These are phyloP conservation scores for Pelargonium nanum DNA, from an alignment of 345 rosid species.

Conservation along the genomic window DNA sequence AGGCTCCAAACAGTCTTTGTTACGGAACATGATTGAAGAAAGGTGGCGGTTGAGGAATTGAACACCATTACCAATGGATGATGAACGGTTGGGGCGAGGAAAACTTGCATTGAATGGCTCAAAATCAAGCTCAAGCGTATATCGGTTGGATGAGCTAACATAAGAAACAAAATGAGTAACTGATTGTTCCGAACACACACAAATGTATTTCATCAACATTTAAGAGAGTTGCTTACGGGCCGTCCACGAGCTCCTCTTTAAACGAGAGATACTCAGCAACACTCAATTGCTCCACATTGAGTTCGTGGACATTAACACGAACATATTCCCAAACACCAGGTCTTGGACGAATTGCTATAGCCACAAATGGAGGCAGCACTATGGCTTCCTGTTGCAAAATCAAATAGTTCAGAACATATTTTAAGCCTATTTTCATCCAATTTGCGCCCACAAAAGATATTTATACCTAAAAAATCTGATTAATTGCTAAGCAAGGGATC, in stretches of 20 bases:
- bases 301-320: slow-evolving; percentile 18
- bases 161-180: not conserved
- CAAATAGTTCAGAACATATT: no score
- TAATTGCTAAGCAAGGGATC: no score
- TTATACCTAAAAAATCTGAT: no score
- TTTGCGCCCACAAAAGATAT: no score
- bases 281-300: slow-evolving; percentile 19
- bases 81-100: slow-evolving; percentile 23
- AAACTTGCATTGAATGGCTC: slow-evolving; percentile 28
- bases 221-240: slow-evolving; percentile 15
- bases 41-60: slow-evolving; percentile 26
- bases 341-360: slow-evolving; percentile 22
- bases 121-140: slow-evolving; percentile 28
- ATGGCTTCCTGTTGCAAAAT: slow-evolving; percentile 29
- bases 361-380: slow-evolving; percentile 26
- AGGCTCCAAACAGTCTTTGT: slow-evolving; percentile 28
- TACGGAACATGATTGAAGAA: slow-evolving; percentile 22
- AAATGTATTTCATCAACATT: no score
- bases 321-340: slow-evolving; percentile 35
- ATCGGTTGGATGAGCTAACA: not conserved
- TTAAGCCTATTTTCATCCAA: no score
- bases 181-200: no score
- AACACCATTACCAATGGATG: slow-evolving; percentile 32
- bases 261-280: slow-evolving; percentile 23
- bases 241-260: slow-evolving; percentile 29